A percentile compares a stretch with the other conserved stretches of the same genome.
Evolutionary conservation across 371 early-diverging fungal species (phyloP).

Genomic region (Encephalitozoon romaleae): DNA sequence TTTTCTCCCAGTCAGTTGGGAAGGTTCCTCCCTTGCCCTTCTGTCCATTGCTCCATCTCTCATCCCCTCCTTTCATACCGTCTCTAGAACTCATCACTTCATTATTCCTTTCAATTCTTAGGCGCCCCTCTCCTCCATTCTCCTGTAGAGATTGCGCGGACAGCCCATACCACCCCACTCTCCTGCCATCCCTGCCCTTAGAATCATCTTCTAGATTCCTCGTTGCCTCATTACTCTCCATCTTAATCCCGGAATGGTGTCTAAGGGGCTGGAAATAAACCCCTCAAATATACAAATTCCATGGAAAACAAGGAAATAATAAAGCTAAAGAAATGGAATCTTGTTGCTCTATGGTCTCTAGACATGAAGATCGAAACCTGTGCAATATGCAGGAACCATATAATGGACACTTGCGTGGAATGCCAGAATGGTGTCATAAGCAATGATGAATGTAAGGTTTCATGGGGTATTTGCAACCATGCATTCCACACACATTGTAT

Average conservation of each 20-base stretch:
- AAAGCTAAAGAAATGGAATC: constrained; percentile 39
- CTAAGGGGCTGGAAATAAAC: background rate
- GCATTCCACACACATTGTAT: constrained; percentile 99
- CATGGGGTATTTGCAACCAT: constrained; percentile 98
- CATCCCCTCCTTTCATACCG: no score
- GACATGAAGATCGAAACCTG: constrained; percentile 97
- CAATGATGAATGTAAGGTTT: constrained; percentile 84
- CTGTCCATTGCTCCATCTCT: no score
- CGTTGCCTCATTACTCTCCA: background rate
- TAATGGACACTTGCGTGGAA: constrained; percentile 90
- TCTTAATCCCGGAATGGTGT: background rate
- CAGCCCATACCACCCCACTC: background rate
- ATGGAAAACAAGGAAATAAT: constrained; percentile 12
- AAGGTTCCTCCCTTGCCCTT: no score
- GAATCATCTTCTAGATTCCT: background rate
- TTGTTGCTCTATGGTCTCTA: constrained; percentile 61
- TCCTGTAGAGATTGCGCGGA: background rate
- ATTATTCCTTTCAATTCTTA: no score
- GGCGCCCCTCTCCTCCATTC: background rate
- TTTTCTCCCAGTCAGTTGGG: no score
- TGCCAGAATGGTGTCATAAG: constrained; percentile 67
- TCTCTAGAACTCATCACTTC: no score
- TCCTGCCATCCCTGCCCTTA: background rate
- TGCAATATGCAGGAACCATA: constrained; percentile 98
- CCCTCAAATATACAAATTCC: background rate